phyloP scores from a whole-genome alignment of 2,329 filamentous ascomycete species.

The Mycosphaerella sp. region DNA sequence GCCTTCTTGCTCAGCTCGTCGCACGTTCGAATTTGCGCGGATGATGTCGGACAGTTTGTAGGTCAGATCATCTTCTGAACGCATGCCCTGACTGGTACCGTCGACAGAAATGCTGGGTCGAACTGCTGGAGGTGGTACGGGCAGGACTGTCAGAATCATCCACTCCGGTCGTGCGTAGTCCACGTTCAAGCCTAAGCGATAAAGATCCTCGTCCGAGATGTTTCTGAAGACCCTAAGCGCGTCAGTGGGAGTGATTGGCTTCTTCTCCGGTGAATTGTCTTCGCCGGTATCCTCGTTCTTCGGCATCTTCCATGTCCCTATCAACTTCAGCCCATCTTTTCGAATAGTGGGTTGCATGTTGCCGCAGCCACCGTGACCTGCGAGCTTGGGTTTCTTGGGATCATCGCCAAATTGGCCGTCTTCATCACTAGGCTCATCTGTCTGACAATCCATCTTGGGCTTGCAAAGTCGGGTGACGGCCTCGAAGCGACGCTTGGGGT shows the following conservation, averaged over 20 bases:
- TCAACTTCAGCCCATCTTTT: conserved; percentile 77
- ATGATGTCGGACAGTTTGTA: conserved; percentile 99
- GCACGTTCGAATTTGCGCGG: conserved; percentile 90
- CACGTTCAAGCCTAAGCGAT: conserved; percentile 82
- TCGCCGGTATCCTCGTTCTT: conserved; percentile 66
- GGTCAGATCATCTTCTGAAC: conserved; percentile 97
- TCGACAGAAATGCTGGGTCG: conserved; percentile 97
- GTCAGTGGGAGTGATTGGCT: conserved; percentile 72
- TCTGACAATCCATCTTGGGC: conserved; percentile 76
- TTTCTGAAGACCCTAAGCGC: conserved; percentile 80
- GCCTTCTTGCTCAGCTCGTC: conserved; percentile 83
- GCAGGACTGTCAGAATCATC: conserved; percentile 94
- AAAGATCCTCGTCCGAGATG: conserved; percentile 73
- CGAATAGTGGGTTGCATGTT: conserved; percentile 84
- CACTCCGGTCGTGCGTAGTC: conserved; percentile 96
- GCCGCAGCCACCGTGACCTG: conserved; percentile 80
- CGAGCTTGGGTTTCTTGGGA: conserved; percentile 48
- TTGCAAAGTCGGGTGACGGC: conserved; percentile 89
- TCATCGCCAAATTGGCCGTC: conserved; percentile 62
- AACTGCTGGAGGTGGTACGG: conserved; percentile 91
- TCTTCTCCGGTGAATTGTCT: conserved; percentile 67
- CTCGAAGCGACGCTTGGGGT: conserved; percentile 92
- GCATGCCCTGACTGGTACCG: conserved; percentile 82
- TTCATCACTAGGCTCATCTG: conserved; percentile 65
- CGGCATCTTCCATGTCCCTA: conserved; percentile 63